These are phyloP conservation scores for Xylariaceae sp. DNA, from an alignment of 2,329 filamentous ascomycete species.

Conservation along the genomic window DNA sequence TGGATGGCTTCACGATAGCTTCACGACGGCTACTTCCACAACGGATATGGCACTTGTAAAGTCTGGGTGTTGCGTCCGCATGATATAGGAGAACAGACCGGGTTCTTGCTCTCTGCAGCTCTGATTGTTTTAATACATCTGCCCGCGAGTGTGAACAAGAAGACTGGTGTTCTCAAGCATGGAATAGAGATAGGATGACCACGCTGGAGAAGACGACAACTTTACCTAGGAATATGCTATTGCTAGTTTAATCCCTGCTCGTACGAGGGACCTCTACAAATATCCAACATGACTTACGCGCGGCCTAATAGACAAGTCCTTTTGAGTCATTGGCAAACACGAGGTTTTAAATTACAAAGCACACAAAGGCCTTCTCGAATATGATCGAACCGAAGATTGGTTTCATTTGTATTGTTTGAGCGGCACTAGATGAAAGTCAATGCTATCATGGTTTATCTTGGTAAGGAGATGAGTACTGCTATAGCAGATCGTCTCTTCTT, in stretches of 20 bases:
- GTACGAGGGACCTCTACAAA: background rate
- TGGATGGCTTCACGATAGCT: conserved; percentile 2
- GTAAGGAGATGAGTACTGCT: too few relatives aligned
- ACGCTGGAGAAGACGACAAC: background rate
- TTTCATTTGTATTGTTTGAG: too few relatives aligned
- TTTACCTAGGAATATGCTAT: background rate
- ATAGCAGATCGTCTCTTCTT: too few relatives aligned
- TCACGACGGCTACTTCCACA: background rate
- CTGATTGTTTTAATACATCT: background rate
- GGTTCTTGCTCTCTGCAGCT: conserved; percentile 4
- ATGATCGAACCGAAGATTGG: too few relatives aligned
- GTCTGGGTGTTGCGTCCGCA: background rate
- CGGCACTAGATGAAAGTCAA: too few relatives aligned
- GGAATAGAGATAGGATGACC: background rate
- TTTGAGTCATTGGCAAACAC: too few relatives aligned
- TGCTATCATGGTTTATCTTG: too few relatives aligned
- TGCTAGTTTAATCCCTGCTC: background rate
- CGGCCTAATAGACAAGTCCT: too few relatives aligned
- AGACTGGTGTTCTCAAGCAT: background rate
- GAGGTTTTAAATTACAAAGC: too few relatives aligned
- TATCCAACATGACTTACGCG: too few relatives aligned
- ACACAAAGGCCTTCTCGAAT: too few relatives aligned
- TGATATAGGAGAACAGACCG: conserved; percentile 20
- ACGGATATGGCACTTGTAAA: conserved; percentile 1
- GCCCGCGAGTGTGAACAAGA: background rate